Percentiles rank a stretch among this genome's conserved stretches.
Evolutionary conservation across 2,329 filamentous ascomycete species (phyloP).

Genomic region (Phaeoacremonium minimum): DNA sequence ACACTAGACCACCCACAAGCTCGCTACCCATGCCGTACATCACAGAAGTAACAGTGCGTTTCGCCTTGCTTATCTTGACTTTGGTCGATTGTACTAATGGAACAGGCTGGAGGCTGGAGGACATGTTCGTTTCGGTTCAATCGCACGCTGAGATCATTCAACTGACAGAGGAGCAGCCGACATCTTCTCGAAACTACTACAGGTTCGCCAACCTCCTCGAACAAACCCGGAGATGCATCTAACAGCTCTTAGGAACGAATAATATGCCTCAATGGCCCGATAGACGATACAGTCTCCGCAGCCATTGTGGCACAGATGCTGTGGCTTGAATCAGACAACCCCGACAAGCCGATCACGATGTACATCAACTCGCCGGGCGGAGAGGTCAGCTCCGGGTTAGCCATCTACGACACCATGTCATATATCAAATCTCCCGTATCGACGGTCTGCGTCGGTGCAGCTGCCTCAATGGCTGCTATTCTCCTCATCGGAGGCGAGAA

Average conservation of each 20-base stretch:
- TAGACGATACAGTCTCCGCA: constrained; percentile 88
- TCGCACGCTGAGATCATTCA: constrained; percentile 2
- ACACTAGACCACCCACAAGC: constrained; percentile 18
- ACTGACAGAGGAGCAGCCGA: constrained; percentile 52
- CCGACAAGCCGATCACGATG: constrained; percentile 90
- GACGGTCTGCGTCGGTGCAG: constrained; percentile 92
- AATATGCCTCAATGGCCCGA: constrained; percentile 85
- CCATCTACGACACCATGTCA: constrained; percentile 98
- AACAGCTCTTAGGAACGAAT: constrained; percentile 68
- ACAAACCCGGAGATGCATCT: background rate
- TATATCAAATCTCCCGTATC: constrained; percentile 92
- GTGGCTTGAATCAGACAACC: constrained; percentile 95
- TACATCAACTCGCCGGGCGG: constrained; percentile 98
- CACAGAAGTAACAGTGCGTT: constrained; percentile 46
- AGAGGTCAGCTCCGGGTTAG: constrained; percentile 79
- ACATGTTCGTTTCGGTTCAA: constrained; percentile 59
- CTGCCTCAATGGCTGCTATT: constrained; percentile 90
- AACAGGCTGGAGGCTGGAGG: constrained; percentile 69
- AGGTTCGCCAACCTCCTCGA: constrained; percentile 50
- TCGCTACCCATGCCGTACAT: constrained; percentile 58
- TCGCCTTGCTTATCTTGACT: constrained; percentile 1
- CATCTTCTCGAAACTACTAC: constrained; percentile 76
- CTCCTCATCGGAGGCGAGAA: constrained; percentile 81
- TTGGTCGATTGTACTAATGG: constrained; percentile 20
- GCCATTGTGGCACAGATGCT: constrained; percentile 93